These are phyloP conservation scores for Papilionanthe hybrid DNA, from an alignment of 116 monocot genomes.

Conservation along the genomic window DNA sequence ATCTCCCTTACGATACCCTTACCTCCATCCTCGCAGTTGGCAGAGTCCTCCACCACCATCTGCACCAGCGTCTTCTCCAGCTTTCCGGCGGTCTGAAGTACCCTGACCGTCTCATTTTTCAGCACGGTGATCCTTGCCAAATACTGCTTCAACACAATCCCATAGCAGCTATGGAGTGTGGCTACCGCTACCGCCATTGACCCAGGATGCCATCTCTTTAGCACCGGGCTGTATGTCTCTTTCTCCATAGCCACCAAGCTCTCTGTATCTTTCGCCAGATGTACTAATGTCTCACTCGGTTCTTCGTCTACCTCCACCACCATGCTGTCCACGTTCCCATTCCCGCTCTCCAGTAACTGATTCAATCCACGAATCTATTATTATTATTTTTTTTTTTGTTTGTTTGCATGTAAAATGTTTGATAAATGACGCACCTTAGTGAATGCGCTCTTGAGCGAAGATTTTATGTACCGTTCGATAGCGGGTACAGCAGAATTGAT, in stretches of 20 bases:
- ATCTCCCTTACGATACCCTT: conserved; percentile 76
- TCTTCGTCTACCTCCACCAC: conserved; percentile 28
- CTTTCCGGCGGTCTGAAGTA: conserved; percentile 61
- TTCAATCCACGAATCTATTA: not conserved
- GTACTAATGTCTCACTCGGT: conserved; percentile 34
- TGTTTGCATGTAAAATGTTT: not conserved
- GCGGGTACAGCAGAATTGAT: conserved; percentile 10
- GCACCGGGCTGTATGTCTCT: conserved; percentile 49
- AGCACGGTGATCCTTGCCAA: conserved; percentile 39
- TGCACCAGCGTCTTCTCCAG: conserved; percentile 76
- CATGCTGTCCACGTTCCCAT: conserved; percentile 15
- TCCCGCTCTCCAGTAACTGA: conserved; percentile 53
- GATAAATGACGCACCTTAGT: conserved; percentile 38
- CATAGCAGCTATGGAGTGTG: conserved; percentile 81
- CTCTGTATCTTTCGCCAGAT: conserved; percentile 64
- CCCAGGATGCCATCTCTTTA: conserved; percentile 56
- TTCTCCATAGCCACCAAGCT: conserved; percentile 47
- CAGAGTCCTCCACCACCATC: conserved; percentile 81
- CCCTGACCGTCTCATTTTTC: conserved; percentile 49
- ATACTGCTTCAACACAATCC: conserved; percentile 69
- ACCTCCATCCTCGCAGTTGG: conserved; percentile 75
- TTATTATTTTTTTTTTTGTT: not conserved
- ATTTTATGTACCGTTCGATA: conserved; percentile 73
- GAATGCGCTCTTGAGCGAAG: conserved; percentile 73
- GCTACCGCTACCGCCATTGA: conserved; percentile 55